These are phyloP conservation scores for Sugiyamaella castrensis DNA, from an alignment of 1,139 yeast species.

Conservation along the genomic window DNA sequence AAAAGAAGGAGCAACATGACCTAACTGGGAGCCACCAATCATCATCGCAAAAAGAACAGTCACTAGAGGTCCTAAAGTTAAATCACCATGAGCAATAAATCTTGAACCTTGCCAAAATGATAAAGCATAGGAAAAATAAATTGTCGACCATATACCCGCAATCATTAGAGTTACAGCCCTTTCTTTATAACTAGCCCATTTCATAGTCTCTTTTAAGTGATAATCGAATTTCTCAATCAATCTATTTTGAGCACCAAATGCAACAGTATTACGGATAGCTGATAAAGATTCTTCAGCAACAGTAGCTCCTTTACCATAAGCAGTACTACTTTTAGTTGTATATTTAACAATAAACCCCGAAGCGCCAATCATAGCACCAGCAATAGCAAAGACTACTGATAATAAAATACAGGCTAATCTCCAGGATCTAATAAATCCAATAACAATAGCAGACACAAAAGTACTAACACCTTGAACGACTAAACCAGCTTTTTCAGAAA, in stretches of 20 bases:
- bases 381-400: conserved; percentile 38
- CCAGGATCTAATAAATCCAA: conserved; percentile 43
- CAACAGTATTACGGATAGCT: conserved; percentile 43
- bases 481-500: conserved; percentile 45
- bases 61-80: conserved; percentile 36
- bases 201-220: conserved; percentile 32
- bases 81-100: conserved; percentile 36
- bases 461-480: conserved; percentile 40
- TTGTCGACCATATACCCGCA: conserved; percentile 37
- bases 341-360: conserved; percentile 37
- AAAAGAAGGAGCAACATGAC: conserved; percentile 43
- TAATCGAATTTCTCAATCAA: conserved; percentile 37
- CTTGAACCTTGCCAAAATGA: conserved; percentile 47
- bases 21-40: conserved; percentile 44
- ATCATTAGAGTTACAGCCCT: conserved; percentile 38
- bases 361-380: conserved; percentile 31
- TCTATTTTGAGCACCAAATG: conserved; percentile 44
- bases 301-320: conserved; percentile 40
- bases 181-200: conserved; percentile 34
- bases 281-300: conserved; percentile 45
- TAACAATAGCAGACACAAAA: conserved; percentile 42
- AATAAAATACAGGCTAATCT: conserved; percentile 40
- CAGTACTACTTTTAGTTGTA: conserved; percentile 31
- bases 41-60: conserved; percentile 42
- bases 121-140: conserved; percentile 41